phyloP scores from a whole-genome alignment of 805 yeast genomes.

The Zygoascus flipseniorum region DNA sequence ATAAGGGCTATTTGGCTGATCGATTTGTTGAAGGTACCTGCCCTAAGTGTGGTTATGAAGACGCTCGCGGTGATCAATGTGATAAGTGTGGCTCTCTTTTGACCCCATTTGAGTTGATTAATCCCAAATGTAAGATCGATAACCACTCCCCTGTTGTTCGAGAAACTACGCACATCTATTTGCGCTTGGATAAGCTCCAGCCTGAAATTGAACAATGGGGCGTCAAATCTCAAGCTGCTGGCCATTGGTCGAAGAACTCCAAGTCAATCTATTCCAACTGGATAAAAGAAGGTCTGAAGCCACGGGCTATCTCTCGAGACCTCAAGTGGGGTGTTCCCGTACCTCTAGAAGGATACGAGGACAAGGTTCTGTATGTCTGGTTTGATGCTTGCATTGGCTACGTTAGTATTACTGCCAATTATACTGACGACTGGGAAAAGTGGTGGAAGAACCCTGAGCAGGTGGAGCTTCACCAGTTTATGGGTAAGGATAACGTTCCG shows the following conservation, averaged over 20 bases:
- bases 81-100: constrained; percentile 88
- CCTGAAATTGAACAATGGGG: constrained; percentile 68
- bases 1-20: constrained; percentile 88
- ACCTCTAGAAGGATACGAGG: constrained; percentile 75
- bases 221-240: constrained; percentile 53
- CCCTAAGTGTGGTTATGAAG: constrained; percentile 90
- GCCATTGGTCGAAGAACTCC: constrained; percentile 89
- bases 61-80: constrained; percentile 99
- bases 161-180: constrained; percentile 77
- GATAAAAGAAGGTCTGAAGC: constrained; percentile 86
- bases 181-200: constrained; percentile 78
- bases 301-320: constrained; percentile 96
- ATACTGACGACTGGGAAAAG: constrained; percentile 67
- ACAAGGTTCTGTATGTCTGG: constrained; percentile 96
- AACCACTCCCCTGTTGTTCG: constrained; percentile 70
- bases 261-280: constrained; percentile 83
- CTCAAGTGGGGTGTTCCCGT: constrained; percentile 98
- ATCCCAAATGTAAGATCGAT: constrained; percentile 94
- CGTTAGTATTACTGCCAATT: constrained; percentile 91
- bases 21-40: constrained; percentile 96
- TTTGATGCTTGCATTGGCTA: constrained; percentile 98
- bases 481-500: constrained; percentile 99
- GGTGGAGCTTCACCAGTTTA: constrained; percentile 86
- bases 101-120: constrained; percentile 85
- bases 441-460: constrained; percentile 97